These are phyloP conservation scores for Sphagnum contortum DNA, from an alignment of 225 moss, liverwort and hornwort species.

Conservation along the genomic window DNA sequence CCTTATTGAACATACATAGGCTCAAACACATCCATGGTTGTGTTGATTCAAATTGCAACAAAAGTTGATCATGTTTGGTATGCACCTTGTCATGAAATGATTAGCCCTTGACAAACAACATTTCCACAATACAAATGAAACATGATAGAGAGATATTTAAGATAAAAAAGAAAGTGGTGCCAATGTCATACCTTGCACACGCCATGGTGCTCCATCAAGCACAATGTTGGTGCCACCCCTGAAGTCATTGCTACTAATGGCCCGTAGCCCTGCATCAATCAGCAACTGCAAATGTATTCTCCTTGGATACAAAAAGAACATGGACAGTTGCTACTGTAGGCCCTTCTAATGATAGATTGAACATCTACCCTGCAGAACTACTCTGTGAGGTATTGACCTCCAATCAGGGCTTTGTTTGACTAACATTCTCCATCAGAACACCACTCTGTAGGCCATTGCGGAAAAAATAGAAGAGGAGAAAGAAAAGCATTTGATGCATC, in stretches of 20 bases:
- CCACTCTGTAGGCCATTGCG: too few relatives aligned
- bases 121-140: not conserved
- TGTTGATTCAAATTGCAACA: not conserved
- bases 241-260: slow-evolving; percentile 82
- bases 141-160: too few relatives aligned
- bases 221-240: slow-evolving; percentile 86
- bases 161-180: too few relatives aligned
- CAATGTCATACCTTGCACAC: slow-evolving; percentile 55
- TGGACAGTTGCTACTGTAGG: too few relatives aligned
- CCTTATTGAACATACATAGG: not conserved
- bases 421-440: too few relatives aligned
- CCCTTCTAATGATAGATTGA: too few relatives aligned
- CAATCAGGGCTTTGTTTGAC: too few relatives aligned
- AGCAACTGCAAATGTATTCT: not conserved
- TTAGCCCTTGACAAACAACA: not conserved
- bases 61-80: not conserved
- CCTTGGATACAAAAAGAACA: not conserved
- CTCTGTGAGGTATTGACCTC: too few relatives aligned
- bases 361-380: too few relatives aligned
- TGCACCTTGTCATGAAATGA: not conserved
- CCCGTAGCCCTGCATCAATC: slow-evolving; percentile 49
- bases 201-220: slow-evolving; percentile 77
- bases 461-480: too few relatives aligned
- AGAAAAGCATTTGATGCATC: too few relatives aligned
- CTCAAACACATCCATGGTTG: not conserved